Evolutionary conservation across 2,329 filamentous ascomycete species (phyloP).

Genomic region (Talaromyces funiculosus): DNA sequence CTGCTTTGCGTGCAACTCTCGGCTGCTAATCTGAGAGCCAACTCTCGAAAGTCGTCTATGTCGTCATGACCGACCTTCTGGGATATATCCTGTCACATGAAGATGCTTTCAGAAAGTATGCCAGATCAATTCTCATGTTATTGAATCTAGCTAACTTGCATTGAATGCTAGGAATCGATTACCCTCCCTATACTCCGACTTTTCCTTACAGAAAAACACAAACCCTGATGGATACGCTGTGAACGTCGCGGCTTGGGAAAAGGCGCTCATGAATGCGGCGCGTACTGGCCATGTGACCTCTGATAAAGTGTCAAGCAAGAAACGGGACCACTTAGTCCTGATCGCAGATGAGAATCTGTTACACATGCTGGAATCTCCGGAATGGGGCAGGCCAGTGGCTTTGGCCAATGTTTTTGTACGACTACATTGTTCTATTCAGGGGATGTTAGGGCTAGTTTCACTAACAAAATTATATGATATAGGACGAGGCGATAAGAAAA

Average conservation of each 20-base stretch:
- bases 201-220: constrained; percentile 63
- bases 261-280: constrained; percentile 64
- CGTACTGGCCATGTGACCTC: constrained; percentile 55
- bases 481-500: constrained; percentile 64
- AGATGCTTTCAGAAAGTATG: constrained; percentile 53
- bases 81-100: constrained; percentile 59
- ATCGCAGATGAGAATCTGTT: constrained; percentile 58
- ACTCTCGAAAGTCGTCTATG: background rate
- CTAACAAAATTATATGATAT: background rate
- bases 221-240: constrained; percentile 83
- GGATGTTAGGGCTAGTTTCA: background rate
- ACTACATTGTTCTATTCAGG: constrained; percentile 6
- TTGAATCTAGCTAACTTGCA: background rate
- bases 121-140: constrained; percentile 15
- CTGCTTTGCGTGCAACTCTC: too few species aligned
- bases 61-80: constrained; percentile 54
- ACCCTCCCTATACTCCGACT: constrained; percentile 84
- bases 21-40: background rate
- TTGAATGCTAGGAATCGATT: constrained; percentile 55
- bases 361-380: constrained; percentile 64
- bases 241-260: constrained; percentile 74
- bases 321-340: constrained; percentile 47
- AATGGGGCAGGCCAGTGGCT: constrained; percentile 75
- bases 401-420: constrained; percentile 67
- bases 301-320: constrained; percentile 18